A percentile compares a stretch with the other conserved stretches of the same genome.
These are phyloP conservation scores for Fonsecaea erecta DNA, from an alignment of 2,329 filamentous ascomycete genomes.

Conservation along the genomic window DNA sequence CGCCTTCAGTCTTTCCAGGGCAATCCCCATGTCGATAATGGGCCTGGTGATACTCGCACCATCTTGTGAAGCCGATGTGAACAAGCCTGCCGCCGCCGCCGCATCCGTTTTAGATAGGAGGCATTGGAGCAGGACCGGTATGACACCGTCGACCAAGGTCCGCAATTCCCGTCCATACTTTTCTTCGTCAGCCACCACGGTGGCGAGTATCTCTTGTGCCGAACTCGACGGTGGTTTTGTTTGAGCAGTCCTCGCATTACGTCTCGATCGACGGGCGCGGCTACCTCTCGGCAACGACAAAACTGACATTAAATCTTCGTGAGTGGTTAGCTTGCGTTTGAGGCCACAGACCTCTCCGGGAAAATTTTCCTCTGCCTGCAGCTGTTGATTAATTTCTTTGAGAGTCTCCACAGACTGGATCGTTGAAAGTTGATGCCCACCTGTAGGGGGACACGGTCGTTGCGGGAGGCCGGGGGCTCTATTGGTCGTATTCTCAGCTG, in stretches of 20 bases:
- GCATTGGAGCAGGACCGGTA: constrained; percentile 86
- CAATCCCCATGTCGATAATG: constrained; percentile 91
- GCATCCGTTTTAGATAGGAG: constrained; percentile 75
- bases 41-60: constrained; percentile 75
- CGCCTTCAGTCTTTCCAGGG: constrained; percentile 79
- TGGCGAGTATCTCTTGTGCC: constrained; percentile 75
- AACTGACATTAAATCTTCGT: constrained; percentile 92
- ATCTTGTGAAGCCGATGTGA: constrained; percentile 63
- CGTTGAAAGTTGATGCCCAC: constrained; percentile 60
- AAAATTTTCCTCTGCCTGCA: constrained; percentile 27
- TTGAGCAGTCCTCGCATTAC: constrained; percentile 76
- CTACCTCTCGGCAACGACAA: constrained; percentile 70
- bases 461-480: constrained; percentile 30
- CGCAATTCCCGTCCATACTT: constrained; percentile 90
- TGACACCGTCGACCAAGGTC: constrained; percentile 91
- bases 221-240: constrained; percentile 58
- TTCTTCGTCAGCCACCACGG: constrained; percentile 80
- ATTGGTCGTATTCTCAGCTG: neutral
- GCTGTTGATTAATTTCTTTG: constrained; percentile 38
- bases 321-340: constrained; percentile 81
- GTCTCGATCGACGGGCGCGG: constrained; percentile 73
- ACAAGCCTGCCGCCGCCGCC: constrained; percentile 68
- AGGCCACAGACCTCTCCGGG: constrained; percentile 56
- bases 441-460: constrained; percentile 57
- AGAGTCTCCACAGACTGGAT: constrained; percentile 63